A percentile compares a stretch with the other conserved stretches of the same genome.
Conservation (phyloP, 306 rosid genomes). For the Vigna unguiculata region DNA sequence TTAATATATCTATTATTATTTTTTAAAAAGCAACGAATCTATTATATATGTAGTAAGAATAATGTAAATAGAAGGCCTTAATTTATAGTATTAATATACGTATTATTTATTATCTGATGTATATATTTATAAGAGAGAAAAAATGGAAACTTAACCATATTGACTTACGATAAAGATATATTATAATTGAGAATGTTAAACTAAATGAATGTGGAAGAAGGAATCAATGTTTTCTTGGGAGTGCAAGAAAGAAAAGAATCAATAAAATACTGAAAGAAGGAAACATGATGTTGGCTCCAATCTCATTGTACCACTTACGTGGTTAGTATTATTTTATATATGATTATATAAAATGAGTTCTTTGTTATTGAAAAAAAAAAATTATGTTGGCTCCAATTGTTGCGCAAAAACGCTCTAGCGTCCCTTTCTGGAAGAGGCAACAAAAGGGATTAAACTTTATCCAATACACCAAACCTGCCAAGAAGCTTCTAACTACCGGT, state of each 20-base stretch:
- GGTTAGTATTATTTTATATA: too few relatives aligned
- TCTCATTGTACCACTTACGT: not conserved
- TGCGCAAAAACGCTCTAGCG: slow-evolving; percentile 49
- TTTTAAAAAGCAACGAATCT: not conserved
- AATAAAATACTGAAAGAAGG: not conserved
- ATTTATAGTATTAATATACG: not conserved
- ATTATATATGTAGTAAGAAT: not conserved
- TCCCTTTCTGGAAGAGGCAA: slow-evolving; percentile 45
- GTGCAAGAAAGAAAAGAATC: not conserved
- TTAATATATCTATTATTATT: not conserved
- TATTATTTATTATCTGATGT: not conserved
- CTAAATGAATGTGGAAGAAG: not conserved
- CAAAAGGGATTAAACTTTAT: slow-evolving; percentile 57
- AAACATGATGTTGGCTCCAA: slow-evolving; percentile 32
- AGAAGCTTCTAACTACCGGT: slow-evolving; percentile 42
- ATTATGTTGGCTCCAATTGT: slow-evolving; percentile 35
- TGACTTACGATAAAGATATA: not conserved
- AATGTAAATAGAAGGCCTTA: not conserved
- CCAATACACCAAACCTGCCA: slow-evolving; percentile 36
- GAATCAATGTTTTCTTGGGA: slow-evolving; percentile 24
- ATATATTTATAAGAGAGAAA: not conserved
- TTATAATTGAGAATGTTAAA: not conserved
- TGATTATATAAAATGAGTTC: too few relatives aligned
- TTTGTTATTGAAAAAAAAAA: too few relatives aligned
- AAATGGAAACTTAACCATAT: not conserved